These are phyloP conservation scores for Eimeria sp. DNA, from an alignment of 169 alveolate genomes.

Conservation along the genomic window DNA sequence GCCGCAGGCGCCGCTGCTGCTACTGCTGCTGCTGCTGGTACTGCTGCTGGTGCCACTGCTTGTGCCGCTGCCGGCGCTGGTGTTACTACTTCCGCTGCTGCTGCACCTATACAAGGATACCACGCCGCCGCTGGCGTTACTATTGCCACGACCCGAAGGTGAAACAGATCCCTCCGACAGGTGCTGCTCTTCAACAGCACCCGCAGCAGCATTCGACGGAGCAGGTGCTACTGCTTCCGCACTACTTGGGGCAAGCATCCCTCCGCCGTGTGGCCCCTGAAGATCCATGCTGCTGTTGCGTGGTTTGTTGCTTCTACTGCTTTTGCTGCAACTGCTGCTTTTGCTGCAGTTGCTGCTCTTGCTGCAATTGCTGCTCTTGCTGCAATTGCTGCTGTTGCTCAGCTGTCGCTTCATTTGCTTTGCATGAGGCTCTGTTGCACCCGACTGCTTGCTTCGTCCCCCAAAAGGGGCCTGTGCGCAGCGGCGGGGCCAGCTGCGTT, in stretches of 20 bases:
- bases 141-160: slow-evolving; percentile 4
- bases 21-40: not conserved
- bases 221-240: slow-evolving; percentile 50
- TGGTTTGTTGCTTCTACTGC: slow-evolving; percentile 24
- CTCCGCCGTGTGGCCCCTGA: slow-evolving; percentile 21
- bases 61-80: not conserved
- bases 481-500: slow-evolving; percentile 21
- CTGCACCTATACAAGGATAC: not conserved
- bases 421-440: not conserved
- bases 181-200: slow-evolving; percentile 38
- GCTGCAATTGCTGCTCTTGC: slow-evolving; percentile 29
- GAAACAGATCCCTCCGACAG: slow-evolving; percentile 16
- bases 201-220: not conserved
- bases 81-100: slow-evolving; percentile 12
- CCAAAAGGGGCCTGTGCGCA: not conserved
- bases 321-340: not conserved
- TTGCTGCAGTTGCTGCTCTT: slow-evolving; percentile 18
- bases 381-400: slow-evolving; percentile 43
- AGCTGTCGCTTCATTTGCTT: slow-evolving; percentile 38
- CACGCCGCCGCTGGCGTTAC: slow-evolving; percentile 15
- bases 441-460: slow-evolving; percentile 11
- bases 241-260: slow-evolving; percentile 43
- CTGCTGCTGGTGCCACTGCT: not conserved
- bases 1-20: slow-evolving; percentile 40
- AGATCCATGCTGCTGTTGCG: not conserved